Evolutionary conservation across 768 basidiomycete genomes (phyloP), one percentile per base, ranked within the genome.

Genomic region (Rhodotorula taiwanensis): DNA sequence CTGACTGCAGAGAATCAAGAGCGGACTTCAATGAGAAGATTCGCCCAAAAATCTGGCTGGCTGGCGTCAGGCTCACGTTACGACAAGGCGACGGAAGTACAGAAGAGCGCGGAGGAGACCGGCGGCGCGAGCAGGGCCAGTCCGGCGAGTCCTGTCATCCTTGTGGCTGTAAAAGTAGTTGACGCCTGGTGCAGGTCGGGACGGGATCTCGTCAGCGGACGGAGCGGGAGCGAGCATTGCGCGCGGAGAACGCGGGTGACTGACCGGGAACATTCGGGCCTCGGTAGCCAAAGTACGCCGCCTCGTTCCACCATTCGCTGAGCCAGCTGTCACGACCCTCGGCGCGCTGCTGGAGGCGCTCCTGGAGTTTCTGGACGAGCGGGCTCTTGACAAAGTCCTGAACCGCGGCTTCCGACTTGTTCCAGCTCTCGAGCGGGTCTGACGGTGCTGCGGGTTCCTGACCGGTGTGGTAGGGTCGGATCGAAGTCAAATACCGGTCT

Each of bases 291-390:
- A 58, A 56, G 41, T 69, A 62, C 27, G 58, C 93, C 8, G 76
- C 82, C 41, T 95, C 89, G 76, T 98, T 93, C 94, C 94, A 99
- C 95, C 95, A 99, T 55, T 94, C 90, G 51, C 83, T 81, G n/a
- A 99, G 80, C 95, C 95, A 99, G 78, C 81, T 92, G 25, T 77
- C 75, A 60, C 74, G 76, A 21, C 67, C 73, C 30, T 83, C 62
- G 4, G 91, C 90, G 3, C 92, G 83, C 27, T 82, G 80, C 73
- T 89, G 80, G 39, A 98, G 80, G 4, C 95, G 80, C 41, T 78
- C 75, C 77, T 98, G 94, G 18, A 98, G 81, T 59, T 83, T 82
- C 21, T 81, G 79, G 2, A 84, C 84, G 55, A 83, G 81, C 0
- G 86, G 82, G 0, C 87, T 89, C 15, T 78, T 70, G 25, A 89